Percentiles rank a stretch among this genome's conserved stretches.
Conservation (phyloP, 371 early-diverging fungal genomes). For the Lichtheimia corymbifera region DNA sequence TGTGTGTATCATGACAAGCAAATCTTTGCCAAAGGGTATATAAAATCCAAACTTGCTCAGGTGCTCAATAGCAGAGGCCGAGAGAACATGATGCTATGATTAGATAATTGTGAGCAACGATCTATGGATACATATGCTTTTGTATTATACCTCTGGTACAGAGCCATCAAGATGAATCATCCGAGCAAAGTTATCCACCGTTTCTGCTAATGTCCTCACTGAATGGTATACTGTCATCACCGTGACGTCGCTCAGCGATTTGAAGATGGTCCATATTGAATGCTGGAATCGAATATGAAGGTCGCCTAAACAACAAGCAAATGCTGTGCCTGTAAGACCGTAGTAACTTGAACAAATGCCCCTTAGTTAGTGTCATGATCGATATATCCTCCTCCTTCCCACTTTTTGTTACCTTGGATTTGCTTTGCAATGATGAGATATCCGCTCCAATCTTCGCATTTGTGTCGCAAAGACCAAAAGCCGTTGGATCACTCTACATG, state of each 20-base stretch:
- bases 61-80: background rate
- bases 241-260: constrained; percentile 14
- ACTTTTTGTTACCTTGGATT: constrained; percentile 31
- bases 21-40: constrained; percentile 44
- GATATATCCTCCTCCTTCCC: background rate
- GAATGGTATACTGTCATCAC: constrained; percentile 40
- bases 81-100: background rate
- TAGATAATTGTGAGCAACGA: background rate
- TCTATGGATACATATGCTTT: background rate
- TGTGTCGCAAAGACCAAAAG: constrained; percentile 38
- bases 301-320: constrained; percentile 47
- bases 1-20: constrained; percentile 37
- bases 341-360: constrained; percentile 25
- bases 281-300: constrained; percentile 42
- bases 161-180: constrained; percentile 31
- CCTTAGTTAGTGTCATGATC: background rate
- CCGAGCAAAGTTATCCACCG: constrained; percentile 25
- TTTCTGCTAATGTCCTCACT: constrained; percentile 19
- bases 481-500: constrained; percentile 19
- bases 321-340: constrained; percentile 49
- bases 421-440: constrained; percentile 31
- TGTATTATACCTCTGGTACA: constrained; percentile 4
- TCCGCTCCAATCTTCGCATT: constrained; percentile 29
- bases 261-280: constrained; percentile 27
- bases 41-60: constrained; percentile 26